Percentiles rank a stretch among this genome's conserved stretches.
These are phyloP conservation scores for Plantago lanceolata DNA, from an alignment of 305 asterid genomes.

Conservation along the genomic window DNA sequence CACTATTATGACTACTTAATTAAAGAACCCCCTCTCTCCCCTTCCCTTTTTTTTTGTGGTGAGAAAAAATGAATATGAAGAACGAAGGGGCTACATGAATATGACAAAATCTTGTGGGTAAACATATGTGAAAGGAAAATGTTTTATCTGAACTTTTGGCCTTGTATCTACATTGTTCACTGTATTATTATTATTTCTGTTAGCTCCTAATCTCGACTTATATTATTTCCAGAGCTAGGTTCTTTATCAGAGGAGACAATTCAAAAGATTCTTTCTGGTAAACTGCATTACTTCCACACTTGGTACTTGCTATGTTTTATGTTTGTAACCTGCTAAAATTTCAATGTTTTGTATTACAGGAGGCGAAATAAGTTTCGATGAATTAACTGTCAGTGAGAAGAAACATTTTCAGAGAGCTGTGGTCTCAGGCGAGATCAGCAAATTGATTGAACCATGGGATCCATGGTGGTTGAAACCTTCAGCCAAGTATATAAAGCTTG, in stretches of 20 bases:
- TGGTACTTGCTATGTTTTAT: slow-evolving; percentile 8
- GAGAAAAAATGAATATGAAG: too few species aligned
- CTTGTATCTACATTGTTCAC: background rate
- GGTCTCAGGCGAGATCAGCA: slow-evolving; percentile 83
- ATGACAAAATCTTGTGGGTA: background rate
- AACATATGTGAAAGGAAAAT: background rate
- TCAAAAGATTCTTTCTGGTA: slow-evolving; percentile 78
- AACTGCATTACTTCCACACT: slow-evolving; percentile 17
- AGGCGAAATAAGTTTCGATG: slow-evolving; percentile 42
- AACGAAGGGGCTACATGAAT: too few species aligned
- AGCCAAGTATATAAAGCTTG: slow-evolving; percentile 55
- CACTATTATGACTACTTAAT: too few species aligned
- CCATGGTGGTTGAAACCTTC: slow-evolving; percentile 88
- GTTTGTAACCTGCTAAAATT: background rate
- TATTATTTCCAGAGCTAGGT: slow-evolving; percentile 35
- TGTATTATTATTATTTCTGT: background rate
- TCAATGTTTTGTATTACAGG: slow-evolving; percentile 32
- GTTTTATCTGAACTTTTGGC: background rate
- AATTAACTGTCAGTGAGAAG: slow-evolving; percentile 61
- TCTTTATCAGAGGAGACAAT: slow-evolving; percentile 67
- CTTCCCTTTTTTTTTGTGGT: too few species aligned
- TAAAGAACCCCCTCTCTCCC: too few species aligned
- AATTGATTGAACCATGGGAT: slow-evolving; percentile 80
- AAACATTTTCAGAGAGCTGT: slow-evolving; percentile 61
- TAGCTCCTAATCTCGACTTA: background rate